Conservation (phyloP, 345 rosid species). For the Lepidium aucheri region DNA sequence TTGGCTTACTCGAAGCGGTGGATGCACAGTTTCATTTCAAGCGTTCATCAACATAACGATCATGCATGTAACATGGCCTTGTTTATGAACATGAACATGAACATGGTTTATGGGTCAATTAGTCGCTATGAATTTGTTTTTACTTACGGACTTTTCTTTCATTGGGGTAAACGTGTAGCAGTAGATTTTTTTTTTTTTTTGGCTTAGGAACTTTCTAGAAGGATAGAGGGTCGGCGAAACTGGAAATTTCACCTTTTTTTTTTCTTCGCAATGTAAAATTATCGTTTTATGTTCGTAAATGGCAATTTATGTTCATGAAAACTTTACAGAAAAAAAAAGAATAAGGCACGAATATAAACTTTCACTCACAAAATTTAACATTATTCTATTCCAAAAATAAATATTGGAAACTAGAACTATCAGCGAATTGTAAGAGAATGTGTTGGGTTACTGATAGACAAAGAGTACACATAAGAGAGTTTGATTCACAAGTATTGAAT, state of each 20-base stretch:
- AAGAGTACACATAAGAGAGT: too few species aligned
- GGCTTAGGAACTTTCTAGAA: conserved; percentile 18
- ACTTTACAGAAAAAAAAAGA: not conserved
- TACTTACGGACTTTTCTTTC: not conserved
- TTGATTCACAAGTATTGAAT: too few species aligned
- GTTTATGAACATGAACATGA: not conserved
- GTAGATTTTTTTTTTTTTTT: not conserved
- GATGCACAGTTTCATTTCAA: conserved; percentile 55
- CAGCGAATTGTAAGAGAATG: too few species aligned
- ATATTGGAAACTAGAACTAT: too few species aligned
- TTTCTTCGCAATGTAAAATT: conserved; percentile 24
- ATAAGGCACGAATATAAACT: too few species aligned
- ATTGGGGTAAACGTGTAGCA: conserved; percentile 19
- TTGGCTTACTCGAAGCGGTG: conserved; percentile 67
- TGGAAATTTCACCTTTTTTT: not conserved
- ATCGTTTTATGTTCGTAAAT: conserved; percentile 24
- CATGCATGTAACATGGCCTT: conserved; percentile 2
- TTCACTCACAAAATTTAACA: too few species aligned
- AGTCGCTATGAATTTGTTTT: not conserved
- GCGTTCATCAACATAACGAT: conserved; percentile 12
- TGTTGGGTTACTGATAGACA: too few species aligned
- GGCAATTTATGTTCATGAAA: conserved; percentile 11
- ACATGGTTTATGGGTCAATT: not conserved
- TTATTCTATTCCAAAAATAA: too few species aligned
- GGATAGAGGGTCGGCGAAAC: conserved; percentile 10